Conservation (phyloP, 164 flowering plant species). For the Vitis cinerea region DNA sequence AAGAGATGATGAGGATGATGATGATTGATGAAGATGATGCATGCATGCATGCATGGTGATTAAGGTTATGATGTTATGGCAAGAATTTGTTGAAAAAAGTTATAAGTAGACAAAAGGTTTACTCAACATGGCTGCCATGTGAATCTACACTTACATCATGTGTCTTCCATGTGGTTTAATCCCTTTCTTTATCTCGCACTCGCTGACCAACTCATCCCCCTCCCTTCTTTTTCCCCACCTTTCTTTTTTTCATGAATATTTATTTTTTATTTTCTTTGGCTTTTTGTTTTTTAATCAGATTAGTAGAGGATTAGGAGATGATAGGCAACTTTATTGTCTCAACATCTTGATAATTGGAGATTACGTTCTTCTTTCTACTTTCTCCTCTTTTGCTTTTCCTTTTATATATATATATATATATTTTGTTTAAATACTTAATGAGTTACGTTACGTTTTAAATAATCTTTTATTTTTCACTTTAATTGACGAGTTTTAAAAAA, state of each 20-base stretch:
- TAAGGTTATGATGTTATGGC: too few relatives aligned
- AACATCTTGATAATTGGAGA: too few relatives aligned
- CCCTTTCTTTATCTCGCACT: constrained; percentile 32
- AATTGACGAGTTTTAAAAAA: too few relatives aligned
- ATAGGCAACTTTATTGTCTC: too few relatives aligned
- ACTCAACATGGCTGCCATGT: constrained; percentile 41
- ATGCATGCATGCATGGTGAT: too few relatives aligned
- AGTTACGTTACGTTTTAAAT: too few relatives aligned
- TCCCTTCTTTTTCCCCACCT: background rate
- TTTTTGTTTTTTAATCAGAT: background rate
- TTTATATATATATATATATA: too few relatives aligned
- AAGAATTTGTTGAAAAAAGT: background rate
- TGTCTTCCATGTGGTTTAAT: constrained; percentile 43
- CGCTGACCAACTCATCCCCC: constrained; percentile 27
- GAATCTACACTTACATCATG: constrained; percentile 33
- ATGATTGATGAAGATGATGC: too few relatives aligned
- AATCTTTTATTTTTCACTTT: too few relatives aligned
- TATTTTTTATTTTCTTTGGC: background rate
- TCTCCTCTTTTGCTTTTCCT: background rate
- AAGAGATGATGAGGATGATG: background rate
- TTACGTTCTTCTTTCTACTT: background rate
- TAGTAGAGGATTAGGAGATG: too few relatives aligned
- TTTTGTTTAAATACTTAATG: too few relatives aligned
- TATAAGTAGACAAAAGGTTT: constrained; percentile 29
- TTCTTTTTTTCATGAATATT: background rate